A percentile compares a stretch with the other conserved stretches of the same genome.
Conservation (phyloP, 1,139 yeast genomes). For the Lipomyces yarrowii region DNA sequence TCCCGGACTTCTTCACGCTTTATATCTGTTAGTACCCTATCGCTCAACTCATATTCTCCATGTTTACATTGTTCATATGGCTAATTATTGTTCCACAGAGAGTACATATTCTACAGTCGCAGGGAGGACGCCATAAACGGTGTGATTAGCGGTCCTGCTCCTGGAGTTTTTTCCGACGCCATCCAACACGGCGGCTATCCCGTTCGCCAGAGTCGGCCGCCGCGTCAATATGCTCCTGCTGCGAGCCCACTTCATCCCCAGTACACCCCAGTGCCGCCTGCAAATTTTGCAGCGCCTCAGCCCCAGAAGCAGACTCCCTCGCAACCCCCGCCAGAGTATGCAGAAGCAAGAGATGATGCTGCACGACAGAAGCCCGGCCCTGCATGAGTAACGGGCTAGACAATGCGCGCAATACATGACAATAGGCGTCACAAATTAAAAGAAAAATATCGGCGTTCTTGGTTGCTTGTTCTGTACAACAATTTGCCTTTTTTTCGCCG, state of each 20-base stretch:
- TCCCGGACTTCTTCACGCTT: constrained; percentile 32
- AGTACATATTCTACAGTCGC: constrained; percentile 27
- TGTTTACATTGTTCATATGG: background rate
- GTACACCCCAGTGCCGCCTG: background rate
- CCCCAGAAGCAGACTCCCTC: constrained; percentile 6
- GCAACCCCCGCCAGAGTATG: constrained; percentile 12
- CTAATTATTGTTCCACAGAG: constrained; percentile 13
- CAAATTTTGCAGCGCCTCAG: background rate
- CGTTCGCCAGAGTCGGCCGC: background rate
- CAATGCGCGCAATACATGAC: background rate
- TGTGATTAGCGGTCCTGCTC: constrained; percentile 26
- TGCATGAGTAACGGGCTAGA: background rate
- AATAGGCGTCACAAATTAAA: background rate
- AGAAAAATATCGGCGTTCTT: background rate
- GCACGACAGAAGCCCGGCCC: constrained; percentile 4
- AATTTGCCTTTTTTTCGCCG: background rate
- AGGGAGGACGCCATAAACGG: constrained; percentile 30
- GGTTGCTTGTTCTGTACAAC: background rate
- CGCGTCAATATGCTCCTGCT: background rate
- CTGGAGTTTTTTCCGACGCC: constrained; percentile 29
- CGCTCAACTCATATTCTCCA: background rate
- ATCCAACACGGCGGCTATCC: constrained; percentile 28
- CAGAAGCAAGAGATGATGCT: constrained; percentile 9
- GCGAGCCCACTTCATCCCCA: background rate
- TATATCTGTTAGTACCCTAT: constrained; percentile 21